These are phyloP conservation scores for Melocanna baccifera DNA, from an alignment of 176 grass and related monocot genomes.

Conservation along the genomic window DNA sequence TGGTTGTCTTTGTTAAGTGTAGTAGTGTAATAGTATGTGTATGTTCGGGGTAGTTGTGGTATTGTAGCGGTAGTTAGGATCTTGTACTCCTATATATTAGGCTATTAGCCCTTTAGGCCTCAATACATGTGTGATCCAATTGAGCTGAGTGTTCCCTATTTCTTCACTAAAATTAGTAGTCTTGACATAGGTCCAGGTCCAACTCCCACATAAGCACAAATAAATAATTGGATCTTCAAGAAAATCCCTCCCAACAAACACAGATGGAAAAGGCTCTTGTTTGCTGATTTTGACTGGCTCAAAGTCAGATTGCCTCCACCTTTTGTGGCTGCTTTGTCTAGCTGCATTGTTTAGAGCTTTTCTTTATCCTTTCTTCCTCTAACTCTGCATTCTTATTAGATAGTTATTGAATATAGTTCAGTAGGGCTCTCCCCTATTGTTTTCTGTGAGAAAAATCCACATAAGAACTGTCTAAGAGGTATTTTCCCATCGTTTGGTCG, in stretches of 20 bases:
- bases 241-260: neutral
- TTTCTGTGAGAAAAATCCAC: neutral
- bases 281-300: neutral
- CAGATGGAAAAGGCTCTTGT: neutral
- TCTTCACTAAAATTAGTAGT: too few relatives aligned
- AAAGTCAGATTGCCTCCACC: neutral
- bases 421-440: neutral
- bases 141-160: too few relatives aligned
- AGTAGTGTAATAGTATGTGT: neutral
- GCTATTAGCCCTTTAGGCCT: neutral
- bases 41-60: neutral
- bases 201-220: neutral
- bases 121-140: neutral
- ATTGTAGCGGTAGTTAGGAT: neutral
- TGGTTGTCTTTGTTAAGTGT: neutral
- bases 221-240: neutral
- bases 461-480: neutral
- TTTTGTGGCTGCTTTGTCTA: neutral
- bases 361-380: conserved; percentile 2
- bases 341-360: neutral
- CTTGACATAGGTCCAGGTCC: too few relatives aligned
- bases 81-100: neutral
- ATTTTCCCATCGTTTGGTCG: neutral
- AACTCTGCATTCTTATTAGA: neutral
- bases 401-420: neutral